A percentile compares a stretch with the other conserved stretches of the same genome.
Evolutionary conservation across 352 stramenopile genomes (phyloP).

Genomic region (Phytophthora lateralis): DNA sequence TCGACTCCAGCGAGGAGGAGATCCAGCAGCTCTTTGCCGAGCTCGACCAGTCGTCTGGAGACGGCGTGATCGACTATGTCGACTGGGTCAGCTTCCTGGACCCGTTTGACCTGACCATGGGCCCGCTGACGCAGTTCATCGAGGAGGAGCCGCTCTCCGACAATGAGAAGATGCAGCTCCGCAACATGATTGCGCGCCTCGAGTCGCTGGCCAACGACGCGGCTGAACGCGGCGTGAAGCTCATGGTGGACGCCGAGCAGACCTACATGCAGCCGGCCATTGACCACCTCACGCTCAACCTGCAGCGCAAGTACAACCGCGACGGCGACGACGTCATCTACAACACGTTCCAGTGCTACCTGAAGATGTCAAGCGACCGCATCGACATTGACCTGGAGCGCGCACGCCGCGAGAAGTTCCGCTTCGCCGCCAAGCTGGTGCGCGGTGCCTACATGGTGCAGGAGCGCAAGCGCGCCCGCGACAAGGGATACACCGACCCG

Average conservation of each 20-base stretch:
- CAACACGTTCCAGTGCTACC: constrained; percentile 99
- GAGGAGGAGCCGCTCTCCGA: constrained; percentile 77
- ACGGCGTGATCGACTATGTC: constrained; percentile 93
- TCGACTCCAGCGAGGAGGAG: constrained; percentile 67
- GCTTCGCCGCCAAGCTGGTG: constrained; percentile 97
- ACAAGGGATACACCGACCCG: constrained; percentile 84
- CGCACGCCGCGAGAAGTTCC: constrained; percentile 90
- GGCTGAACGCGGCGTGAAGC: constrained; percentile 77
- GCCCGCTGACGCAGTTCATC: constrained; percentile 88
- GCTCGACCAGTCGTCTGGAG: constrained; percentile 66
- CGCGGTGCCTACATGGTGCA: constrained; percentile 98
- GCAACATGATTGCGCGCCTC: constrained; percentile 90
- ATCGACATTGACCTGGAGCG: constrained; percentile 93
- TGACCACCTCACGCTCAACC: constrained; percentile 91
- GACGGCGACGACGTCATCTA: constrained; percentile 91
- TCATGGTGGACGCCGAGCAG: constrained; percentile 99
- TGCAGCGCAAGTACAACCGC: constrained; percentile 92
- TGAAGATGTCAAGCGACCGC: constrained; percentile 91
- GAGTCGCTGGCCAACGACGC: constrained; percentile 79
- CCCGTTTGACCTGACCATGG: constrained; percentile 91
- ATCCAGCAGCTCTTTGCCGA: constrained; percentile 66
- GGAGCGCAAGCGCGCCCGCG: constrained; percentile 91
- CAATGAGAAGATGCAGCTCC: constrained; percentile 90
- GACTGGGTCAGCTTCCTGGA: constrained; percentile 94
- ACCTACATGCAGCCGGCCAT: constrained; percentile 98